Base-by-base conservation (phyloP, 345 rosid species). In the Noccaea bulbosa region DNA sequence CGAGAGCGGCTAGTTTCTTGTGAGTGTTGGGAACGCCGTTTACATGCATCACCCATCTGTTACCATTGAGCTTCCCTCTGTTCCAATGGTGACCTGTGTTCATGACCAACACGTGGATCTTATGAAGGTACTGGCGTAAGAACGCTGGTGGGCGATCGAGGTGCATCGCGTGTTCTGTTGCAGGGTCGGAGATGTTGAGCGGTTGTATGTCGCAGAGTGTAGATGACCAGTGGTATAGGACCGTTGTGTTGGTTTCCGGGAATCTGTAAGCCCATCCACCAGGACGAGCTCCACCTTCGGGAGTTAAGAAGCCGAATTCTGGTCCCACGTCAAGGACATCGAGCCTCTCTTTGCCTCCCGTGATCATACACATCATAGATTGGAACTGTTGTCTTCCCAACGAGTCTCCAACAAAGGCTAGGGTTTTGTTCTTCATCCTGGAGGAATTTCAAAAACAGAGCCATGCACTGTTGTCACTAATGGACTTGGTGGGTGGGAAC, bases 71-170 rank as follows among this genome's bases (percentile, higher is more conserved):
- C 69, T 90, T 90, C 57, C 93, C 93, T 43, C 87, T 73, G 70
- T 90, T 90, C 96, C 96, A 90, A 12, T 90, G 93, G 61, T 90
- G 93, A 10, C 96, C 93, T 0, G 92, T 83, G 81, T 88, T 90
- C 61, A 88, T 88, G 59, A 90, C 90, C 74, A 90, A 60, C n/a
- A 88, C 88, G 27, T 86, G 61, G 17, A 90, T 73, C 62, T 64
- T 86, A 59, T 80, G 82, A 67, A 90, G 88, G 75, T 74, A 80
- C 17, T 61, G 75, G 8, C 75, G 79, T 83, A 90, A 51, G 67
- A 90, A 90, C 7, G 87, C 85, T 14, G 94, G 97, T 38, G 94
- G 90, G 7, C 86, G 85, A 73, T 90, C 97, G 12, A 90, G 90
- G 79, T 90, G 97, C 97, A 90, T 88, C 52, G 92, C 94, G 38